These are phyloP conservation scores for Penicillium cinerascens DNA, from an alignment of 495 filamentous ascomycete species.

Conservation along the genomic window DNA sequence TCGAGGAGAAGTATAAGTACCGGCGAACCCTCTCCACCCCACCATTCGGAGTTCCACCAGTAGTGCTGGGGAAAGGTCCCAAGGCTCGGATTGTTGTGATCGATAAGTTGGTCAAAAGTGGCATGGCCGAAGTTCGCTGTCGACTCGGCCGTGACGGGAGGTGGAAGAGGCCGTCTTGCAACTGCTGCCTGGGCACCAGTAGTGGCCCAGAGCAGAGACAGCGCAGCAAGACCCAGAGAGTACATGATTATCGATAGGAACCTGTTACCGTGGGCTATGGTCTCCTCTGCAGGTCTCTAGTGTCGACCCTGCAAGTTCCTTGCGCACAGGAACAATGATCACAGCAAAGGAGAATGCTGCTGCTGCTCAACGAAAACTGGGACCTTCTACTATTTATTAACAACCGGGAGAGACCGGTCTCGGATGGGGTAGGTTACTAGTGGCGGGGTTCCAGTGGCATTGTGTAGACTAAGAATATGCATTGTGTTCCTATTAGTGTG, in stretches of 20 bases:
- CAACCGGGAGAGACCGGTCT: background rate
- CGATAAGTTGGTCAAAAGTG: slow-evolving; percentile 51
- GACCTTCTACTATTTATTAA: background rate
- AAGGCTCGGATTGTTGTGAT: slow-evolving; percentile 48
- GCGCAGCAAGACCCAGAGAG: background rate
- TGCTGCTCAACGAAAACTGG: background rate
- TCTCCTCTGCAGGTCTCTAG: background rate
- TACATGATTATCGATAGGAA: background rate
- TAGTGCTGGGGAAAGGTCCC: slow-evolving; percentile 56
- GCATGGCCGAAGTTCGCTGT: slow-evolving; percentile 12
- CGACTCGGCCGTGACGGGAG: slow-evolving; percentile 1
- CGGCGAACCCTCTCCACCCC: slow-evolving; percentile 53
- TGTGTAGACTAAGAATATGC: background rate
- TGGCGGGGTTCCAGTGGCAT: background rate
- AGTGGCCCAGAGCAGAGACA: slow-evolving; percentile 5
- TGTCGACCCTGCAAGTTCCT: background rate
- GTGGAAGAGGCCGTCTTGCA: slow-evolving; percentile 11
- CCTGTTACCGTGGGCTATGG: background rate
- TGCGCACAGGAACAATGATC: background rate
- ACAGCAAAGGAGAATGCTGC: background rate
- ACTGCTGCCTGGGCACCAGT: slow-evolving; percentile 7
- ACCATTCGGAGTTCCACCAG: slow-evolving; percentile 48
- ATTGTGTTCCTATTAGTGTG: background rate
- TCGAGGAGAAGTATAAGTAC: slow-evolving; percentile 19
- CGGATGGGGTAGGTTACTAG: background rate